A percentile compares a stretch with the other conserved stretches of the same genome.
Conservation (phyloP, 306 rosid species). For the Canavalia gladiata region DNA sequence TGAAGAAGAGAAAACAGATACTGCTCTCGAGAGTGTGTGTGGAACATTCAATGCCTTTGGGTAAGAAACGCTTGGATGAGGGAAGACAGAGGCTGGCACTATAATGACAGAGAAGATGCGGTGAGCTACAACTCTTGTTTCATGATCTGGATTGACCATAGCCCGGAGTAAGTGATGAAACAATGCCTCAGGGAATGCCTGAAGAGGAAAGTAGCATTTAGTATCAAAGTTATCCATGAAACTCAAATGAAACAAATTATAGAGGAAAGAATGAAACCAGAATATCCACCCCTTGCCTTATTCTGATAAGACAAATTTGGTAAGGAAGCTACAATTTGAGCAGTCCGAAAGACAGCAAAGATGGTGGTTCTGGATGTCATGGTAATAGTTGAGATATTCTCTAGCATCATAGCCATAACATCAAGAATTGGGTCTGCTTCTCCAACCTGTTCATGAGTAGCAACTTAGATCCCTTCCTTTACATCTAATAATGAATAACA, state of each 20-base stretch:
- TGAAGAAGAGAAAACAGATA: slow-evolving; percentile 89
- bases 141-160: slow-evolving; percentile 97
- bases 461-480: slow-evolving; percentile 40
- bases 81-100: slow-evolving; percentile 81
- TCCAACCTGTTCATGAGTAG: slow-evolving; percentile 76
- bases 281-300: slow-evolving; percentile 71
- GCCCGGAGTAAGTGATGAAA: slow-evolving; percentile 88
- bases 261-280: slow-evolving; percentile 41
- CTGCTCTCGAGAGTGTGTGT: slow-evolving; percentile 84
- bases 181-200: slow-evolving; percentile 97
- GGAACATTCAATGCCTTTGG: slow-evolving; percentile 64
- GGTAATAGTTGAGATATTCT: slow-evolving; percentile 73
- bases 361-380: slow-evolving; percentile 81
- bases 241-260: slow-evolving; percentile 40
- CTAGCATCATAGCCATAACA: slow-evolving; percentile 88
- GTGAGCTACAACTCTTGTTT: slow-evolving; percentile 86
- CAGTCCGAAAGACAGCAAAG: slow-evolving; percentile 71
- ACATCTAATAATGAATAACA: slow-evolving; percentile 24
- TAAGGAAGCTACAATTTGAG: slow-evolving; percentile 88
- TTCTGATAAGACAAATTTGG: slow-evolving; percentile 76
- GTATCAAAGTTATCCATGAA: slow-evolving; percentile 44
- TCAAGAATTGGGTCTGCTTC: slow-evolving; percentile 88
- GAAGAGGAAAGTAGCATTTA: slow-evolving; percentile 47
- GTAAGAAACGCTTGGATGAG: slow-evolving; percentile 52
- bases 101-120: slow-evolving; percentile 87